These are phyloP conservation scores for Cantharellus cinnabarinus DNA, from an alignment of 768 basidiomycete species.

Conservation along the genomic window DNA sequence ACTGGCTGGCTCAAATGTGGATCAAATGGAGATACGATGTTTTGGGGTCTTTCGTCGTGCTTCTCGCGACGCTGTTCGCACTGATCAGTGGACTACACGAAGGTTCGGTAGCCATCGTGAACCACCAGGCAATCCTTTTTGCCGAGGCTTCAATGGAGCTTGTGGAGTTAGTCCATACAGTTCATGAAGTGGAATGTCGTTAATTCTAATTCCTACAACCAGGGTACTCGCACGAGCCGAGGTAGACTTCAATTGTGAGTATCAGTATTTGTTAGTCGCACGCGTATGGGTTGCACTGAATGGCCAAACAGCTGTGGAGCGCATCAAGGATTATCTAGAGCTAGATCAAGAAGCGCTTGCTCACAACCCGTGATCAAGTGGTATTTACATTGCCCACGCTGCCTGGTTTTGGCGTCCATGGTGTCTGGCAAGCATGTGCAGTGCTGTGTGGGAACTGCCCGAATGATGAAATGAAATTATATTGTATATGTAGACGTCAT, in stretches of 20 bases:
- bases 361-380: too few relatives aligned
- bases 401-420: too few relatives aligned
- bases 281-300: too few relatives aligned
- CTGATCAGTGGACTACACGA: constrained; percentile 34
- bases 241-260: constrained; percentile 33
- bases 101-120: constrained; percentile 49
- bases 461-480: too few relatives aligned
- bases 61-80: constrained; percentile 47
- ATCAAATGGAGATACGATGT: constrained; percentile 57
- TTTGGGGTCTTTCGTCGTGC: constrained; percentile 53
- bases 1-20: constrained; percentile 46
- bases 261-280: background rate
- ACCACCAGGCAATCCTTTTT: constrained; percentile 49
- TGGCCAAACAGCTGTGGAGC: constrained; percentile 28
- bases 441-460: too few relatives aligned
- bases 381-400: too few relatives aligned
- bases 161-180: constrained; percentile 12
- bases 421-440: too few relatives aligned
- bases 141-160: constrained; percentile 48
- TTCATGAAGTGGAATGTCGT: constrained; percentile 1
- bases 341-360: constrained; percentile 50
- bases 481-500: too few relatives aligned
- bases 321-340: constrained; percentile 48
- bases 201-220: background rate
- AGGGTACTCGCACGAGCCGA: constrained; percentile 52